These are phyloP conservation scores for Azolla pinnata DNA, from an alignment of 75 land plant species.

Conservation along the genomic window DNA sequence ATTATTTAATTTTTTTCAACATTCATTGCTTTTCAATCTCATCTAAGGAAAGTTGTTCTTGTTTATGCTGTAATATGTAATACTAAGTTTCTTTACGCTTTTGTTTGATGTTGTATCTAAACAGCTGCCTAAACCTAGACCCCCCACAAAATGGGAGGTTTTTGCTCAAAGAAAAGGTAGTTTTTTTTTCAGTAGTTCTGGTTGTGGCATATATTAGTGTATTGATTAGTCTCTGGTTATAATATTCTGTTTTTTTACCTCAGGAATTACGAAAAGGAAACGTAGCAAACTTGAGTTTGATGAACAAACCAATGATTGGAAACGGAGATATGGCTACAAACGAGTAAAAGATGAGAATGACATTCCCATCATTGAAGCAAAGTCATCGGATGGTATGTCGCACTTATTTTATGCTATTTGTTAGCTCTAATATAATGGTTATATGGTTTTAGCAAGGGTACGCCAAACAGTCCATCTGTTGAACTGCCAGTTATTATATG, in stretches of 20 bases:
- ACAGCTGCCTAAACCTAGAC: slow-evolving; percentile 80
- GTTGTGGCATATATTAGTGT: too few species aligned
- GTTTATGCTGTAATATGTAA: too few species aligned
- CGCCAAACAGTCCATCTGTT: too few species aligned
- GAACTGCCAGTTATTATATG: too few species aligned
- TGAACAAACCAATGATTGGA: slow-evolving; percentile 76
- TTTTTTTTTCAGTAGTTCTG: background rate
- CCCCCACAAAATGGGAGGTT: slow-evolving; percentile 88
- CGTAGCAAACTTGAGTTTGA: slow-evolving; percentile 73
- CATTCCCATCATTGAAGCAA: slow-evolving; percentile 85
- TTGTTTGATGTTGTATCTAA: slow-evolving; percentile 6
- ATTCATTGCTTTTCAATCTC: too few species aligned
- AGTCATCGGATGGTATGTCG: slow-evolving; percentile 61
- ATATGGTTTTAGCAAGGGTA: too few species aligned
- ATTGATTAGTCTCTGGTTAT: background rate
- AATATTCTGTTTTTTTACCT: background rate
- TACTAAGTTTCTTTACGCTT: background rate
- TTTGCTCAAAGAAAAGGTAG: slow-evolving; percentile 85
- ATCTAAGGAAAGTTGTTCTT: too few species aligned
- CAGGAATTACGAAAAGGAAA: slow-evolving; percentile 82
- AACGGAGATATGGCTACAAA: slow-evolving; percentile 84
- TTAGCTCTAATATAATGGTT: too few species aligned
- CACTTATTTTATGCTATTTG: background rate
- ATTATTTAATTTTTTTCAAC: too few species aligned
- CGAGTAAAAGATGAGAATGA: slow-evolving; percentile 80